Conservation (phyloP, 1,139 yeast species). For the Nadsonia commutata region DNA sequence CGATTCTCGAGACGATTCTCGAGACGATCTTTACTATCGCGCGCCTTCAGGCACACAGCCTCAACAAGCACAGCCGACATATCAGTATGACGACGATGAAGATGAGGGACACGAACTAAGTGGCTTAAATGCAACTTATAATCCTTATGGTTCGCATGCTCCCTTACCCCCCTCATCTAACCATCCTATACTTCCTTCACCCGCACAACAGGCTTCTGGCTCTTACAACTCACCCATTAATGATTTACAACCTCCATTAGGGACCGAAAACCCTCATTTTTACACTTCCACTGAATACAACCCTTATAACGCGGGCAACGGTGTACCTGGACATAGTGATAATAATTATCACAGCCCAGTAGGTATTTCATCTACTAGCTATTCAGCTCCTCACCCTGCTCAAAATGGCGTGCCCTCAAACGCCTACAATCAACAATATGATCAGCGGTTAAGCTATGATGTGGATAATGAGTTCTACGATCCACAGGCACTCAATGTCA, state of each 20-base stretch:
- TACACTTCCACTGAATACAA: not conserved
- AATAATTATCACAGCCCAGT: constrained; percentile 1
- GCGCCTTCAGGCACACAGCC: not conserved
- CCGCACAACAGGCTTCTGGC: not conserved
- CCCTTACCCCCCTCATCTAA: not conserved
- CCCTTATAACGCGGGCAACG: not conserved
- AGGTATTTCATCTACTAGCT: not conserved
- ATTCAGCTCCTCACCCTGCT: too few relatives aligned
- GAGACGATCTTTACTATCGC: not conserved
- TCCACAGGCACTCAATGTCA: too few relatives aligned
- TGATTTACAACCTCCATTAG: too few relatives aligned
- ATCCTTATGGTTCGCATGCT: not conserved
- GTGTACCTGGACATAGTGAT: not conserved
- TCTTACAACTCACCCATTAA: too few relatives aligned
- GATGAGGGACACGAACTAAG: not conserved
- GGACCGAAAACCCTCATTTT: not conserved
- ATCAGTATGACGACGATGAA: not conserved
- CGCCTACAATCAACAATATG: not conserved
- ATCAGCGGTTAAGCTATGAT: not conserved
- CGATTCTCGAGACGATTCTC: not conserved
- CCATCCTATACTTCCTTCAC: not conserved
- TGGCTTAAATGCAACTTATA: not conserved
- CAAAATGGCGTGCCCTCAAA: too few relatives aligned
- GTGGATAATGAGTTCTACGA: constrained; percentile 7
- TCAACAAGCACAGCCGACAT: not conserved